Conservation (phyloP, 768 basidiomycete genomes). For the Mycena floridula region DNA sequence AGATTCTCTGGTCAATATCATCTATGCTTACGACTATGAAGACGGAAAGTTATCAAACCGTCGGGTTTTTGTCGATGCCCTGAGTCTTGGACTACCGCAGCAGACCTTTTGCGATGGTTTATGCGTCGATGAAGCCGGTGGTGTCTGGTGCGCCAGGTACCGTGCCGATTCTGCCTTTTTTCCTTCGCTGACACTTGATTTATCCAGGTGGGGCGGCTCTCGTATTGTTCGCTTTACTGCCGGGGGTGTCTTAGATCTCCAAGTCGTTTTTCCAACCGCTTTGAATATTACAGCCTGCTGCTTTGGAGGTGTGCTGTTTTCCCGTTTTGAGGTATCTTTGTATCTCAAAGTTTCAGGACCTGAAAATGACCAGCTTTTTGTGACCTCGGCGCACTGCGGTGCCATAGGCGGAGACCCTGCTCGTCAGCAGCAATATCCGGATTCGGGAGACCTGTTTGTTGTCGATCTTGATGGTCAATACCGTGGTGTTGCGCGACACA, state of each 20-base stretch:
- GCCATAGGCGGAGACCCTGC: slow-evolving; percentile 49
- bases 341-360: slow-evolving; percentile 32
- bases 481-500: slow-evolving; percentile 28
- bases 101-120: slow-evolving; percentile 59
- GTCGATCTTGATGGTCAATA: slow-evolving; percentile 42
- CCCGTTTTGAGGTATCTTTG: slow-evolving; percentile 3
- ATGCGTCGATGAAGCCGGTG: slow-evolving; percentile 57
- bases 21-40: slow-evolving; percentile 54
- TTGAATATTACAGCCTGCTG: slow-evolving; percentile 62
- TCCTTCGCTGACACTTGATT: not conserved
- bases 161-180: slow-evolving; percentile 6
- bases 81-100: slow-evolving; percentile 43
- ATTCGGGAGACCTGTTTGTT: slow-evolving; percentile 50
- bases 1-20: slow-evolving; percentile 58
- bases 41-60: slow-evolving; percentile 52
- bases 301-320: slow-evolving; percentile 48
- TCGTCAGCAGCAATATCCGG: slow-evolving; percentile 42
- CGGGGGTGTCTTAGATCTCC: slow-evolving; percentile 49
- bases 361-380: slow-evolving; percentile 56
- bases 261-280: slow-evolving; percentile 55
- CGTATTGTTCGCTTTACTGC: slow-evolving; percentile 47
- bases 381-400: slow-evolving; percentile 57
- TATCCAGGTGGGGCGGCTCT: slow-evolving; percentile 67
- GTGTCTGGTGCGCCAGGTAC: slow-evolving; percentile 58
- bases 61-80: slow-evolving; percentile 51